Conservation (phyloP, 202 grass and related monocot genomes). For the Schoenoplectus tabernaemontani region DNA sequence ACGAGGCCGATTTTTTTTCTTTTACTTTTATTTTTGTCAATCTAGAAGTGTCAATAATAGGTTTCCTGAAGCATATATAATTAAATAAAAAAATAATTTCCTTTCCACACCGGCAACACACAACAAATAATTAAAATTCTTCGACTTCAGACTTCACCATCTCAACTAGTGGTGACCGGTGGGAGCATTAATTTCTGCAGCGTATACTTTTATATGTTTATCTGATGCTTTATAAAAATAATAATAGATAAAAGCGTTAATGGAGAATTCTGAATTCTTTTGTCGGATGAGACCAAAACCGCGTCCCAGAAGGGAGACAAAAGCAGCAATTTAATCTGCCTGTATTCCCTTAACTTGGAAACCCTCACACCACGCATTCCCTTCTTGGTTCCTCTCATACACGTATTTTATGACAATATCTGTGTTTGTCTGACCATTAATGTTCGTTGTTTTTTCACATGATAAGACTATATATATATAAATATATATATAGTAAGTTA, state of each 20-base stretch:
- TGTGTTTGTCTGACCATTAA: background rate
- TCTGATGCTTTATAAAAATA: background rate
- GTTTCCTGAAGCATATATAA: background rate
- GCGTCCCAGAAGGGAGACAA: constrained; percentile 16
- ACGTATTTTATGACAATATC: background rate
- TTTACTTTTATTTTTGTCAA: too few relatives aligned
- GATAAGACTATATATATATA: background rate
- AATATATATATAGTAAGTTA: background rate
- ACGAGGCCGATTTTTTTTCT: background rate
- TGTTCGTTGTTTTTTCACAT: background rate
- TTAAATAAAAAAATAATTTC: background rate
- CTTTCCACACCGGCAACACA: too few relatives aligned
- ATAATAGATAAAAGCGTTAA: background rate
- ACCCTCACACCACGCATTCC: background rate
- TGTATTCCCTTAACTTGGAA: background rate
- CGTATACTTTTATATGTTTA: background rate
- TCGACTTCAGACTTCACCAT: constrained; percentile 2
- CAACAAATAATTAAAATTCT: too few relatives aligned
- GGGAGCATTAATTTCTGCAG: background rate
- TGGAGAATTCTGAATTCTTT: background rate
- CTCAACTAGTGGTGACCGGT: background rate
- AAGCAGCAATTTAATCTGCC: background rate
- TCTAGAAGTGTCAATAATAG: background rate
- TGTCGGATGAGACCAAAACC: constrained; percentile 27
- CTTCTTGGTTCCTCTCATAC: background rate